A percentile compares a stretch with the other conserved stretches of the same genome.
phyloP scores from a whole-genome alignment of 176 grass and related monocot genomes.

The Carex parvula region DNA sequence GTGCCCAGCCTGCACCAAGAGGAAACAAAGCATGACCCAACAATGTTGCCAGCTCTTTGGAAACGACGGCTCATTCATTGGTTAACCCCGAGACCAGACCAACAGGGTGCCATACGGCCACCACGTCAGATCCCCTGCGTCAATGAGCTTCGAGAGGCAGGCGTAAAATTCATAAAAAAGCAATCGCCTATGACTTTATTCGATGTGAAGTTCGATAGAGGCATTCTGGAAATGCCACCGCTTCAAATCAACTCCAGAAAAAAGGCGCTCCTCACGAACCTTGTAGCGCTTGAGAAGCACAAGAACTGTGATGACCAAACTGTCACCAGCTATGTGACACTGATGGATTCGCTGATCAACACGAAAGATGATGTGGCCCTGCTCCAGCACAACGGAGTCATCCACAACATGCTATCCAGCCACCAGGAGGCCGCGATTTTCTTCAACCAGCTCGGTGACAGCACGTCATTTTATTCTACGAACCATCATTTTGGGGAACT shows the following conservation, averaged over 20 bases:
- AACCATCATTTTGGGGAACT: conserved; percentile 2
- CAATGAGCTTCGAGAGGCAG: conserved; percentile 9
- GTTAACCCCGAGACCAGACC: background rate
- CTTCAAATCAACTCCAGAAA: conserved; percentile 15
- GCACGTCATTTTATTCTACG: background rate
- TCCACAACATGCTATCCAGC: conserved; percentile 26
- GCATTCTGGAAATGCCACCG: background rate
- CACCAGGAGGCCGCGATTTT: conserved; percentile 27
- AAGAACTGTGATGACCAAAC: background rate
- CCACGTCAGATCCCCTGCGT: conserved; percentile 21
- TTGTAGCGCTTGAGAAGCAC: background rate
- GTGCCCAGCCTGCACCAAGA: background rate
- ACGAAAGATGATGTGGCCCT: conserved; percentile 16
- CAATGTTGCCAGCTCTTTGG: conserved; percentile 4
- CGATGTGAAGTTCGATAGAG: background rate
- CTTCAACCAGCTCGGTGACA: conserved; percentile 23
- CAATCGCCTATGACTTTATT: conserved; percentile 2
- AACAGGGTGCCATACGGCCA: background rate
- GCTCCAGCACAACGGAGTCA: conserved; percentile 9
- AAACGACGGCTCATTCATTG: conserved; percentile 19
- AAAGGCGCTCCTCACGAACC: conserved; percentile 19
- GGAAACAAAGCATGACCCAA: background rate
- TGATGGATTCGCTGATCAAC: conserved; percentile 19
- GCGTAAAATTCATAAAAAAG: conserved; percentile 19
- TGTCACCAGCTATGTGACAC: conserved; percentile 23